Base-by-base conservation (phyloP, 306 rosid species). In the Castanea mollissima region DNA sequence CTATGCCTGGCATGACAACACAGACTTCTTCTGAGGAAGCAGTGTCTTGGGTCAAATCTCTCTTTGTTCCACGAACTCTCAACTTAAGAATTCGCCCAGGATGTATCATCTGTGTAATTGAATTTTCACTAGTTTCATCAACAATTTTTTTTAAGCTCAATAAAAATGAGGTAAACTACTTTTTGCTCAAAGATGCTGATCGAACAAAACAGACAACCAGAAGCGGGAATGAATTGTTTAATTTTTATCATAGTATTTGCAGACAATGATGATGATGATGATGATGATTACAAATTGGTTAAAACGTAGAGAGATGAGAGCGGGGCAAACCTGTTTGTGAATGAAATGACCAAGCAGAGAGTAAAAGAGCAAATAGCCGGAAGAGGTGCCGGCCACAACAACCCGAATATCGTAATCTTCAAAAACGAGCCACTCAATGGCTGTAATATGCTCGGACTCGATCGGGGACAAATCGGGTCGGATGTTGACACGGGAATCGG, bases 1-100 rank as follows among this genome's bases (percentile, higher is more conserved):
- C 81, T 5, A 90, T 92, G 16, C 99, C 94, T 0, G 92, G 90
- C 94, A 93, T 86, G 56, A 91, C 87, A 74, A 89, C 81, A 73
- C 94, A 93, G 85, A 93, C 93, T 88, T 95, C 99, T 89, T 93
- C 98, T 1, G 92, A 86, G 59, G 94, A 91, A 65, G 90, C 71
- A 65, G 90, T 75, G 54, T 88, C 98, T 76, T 93, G 91, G 73
- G 76, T 89, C 85, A 91, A 85, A 76, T 89, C 98, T 82, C 91
- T 93, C 85, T 93, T 95, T 11, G 93, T 87, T 83, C 99, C 96
- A 8, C 93, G 94, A 56, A 95, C 93, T 83, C 98, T 90, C 76
- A 95, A 81, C 87, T 93, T 93, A 49, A 91, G 70, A 83, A 95
- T 83, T 74, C 87, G 86, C 44, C 83, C 93, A 74, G 93, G 94